Percentiles rank a stretch among this genome's conserved stretches.
Evolutionary conservation across 1,284 basidiomycete genomes (phyloP).

Genomic region (Tilletia caries): DNA sequence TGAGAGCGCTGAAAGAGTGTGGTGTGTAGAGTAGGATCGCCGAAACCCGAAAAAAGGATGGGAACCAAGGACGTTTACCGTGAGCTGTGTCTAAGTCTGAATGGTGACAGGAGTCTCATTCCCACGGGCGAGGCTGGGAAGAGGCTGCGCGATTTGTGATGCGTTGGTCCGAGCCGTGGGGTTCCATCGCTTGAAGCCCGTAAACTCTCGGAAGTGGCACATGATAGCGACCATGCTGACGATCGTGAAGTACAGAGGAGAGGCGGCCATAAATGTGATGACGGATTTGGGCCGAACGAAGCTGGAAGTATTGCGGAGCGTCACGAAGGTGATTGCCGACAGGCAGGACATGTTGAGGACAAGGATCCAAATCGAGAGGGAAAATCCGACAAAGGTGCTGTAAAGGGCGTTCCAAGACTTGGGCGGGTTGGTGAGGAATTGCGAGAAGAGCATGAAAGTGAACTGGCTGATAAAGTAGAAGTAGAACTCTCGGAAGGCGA

Average conservation of each 20-base stretch:
- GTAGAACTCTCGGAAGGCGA: constrained; percentile 38
- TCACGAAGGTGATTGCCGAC: constrained; percentile 23
- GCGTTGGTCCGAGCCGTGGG: constrained; percentile 17
- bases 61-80: too few species aligned
- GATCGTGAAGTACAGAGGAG: constrained; percentile 15
- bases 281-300: neutral
- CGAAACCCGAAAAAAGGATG: too few species aligned
- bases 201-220: constrained; percentile 43
- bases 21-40: too few species aligned
- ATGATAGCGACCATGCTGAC: constrained; percentile 30
- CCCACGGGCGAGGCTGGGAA: too few species aligned
- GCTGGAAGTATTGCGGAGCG: constrained; percentile 25
- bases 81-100: too few species aligned
- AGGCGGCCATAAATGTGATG: neutral
- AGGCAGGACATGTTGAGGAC: constrained; percentile 34
- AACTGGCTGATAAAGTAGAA: constrained; percentile 38
- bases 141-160: neutral
- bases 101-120: too few species aligned
- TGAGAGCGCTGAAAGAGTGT: too few species aligned
- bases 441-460: constrained; percentile 28
- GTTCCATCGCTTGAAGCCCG: constrained; percentile 36
- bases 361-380: constrained; percentile 31
- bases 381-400: constrained; percentile 34
- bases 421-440: constrained; percentile 26
- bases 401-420: constrained; percentile 28